Evolutionary conservation across 345 rosid species (phyloP).

Genomic region (Acer campestre): DNA sequence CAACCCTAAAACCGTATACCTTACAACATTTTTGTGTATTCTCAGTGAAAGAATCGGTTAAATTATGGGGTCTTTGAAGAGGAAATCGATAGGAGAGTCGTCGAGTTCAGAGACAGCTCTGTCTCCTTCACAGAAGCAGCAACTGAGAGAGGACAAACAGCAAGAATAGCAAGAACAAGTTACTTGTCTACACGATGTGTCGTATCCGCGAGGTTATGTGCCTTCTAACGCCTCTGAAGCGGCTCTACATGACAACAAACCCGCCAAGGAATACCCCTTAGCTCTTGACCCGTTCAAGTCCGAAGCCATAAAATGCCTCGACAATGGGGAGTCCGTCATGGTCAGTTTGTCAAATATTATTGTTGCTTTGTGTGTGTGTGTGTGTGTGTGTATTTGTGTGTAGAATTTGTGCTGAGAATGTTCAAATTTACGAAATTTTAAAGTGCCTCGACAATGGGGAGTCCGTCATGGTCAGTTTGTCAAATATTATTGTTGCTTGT

Average conservation of each 20-base stretch:
- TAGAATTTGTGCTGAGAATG: too few relatives aligned
- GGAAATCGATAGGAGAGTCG: constrained; percentile 12
- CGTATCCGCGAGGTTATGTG: constrained; percentile 15
- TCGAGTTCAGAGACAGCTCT: neutral
- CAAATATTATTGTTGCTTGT: neutral
- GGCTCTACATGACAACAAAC: constrained; percentile 35
- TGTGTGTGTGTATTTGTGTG: neutral
- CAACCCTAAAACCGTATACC: too few relatives aligned
- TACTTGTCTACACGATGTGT: constrained; percentile 21
- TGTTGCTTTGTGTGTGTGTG: too few relatives aligned
- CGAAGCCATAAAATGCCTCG: constrained; percentile 92
- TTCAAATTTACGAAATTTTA: too few relatives aligned
- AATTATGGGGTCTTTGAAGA: constrained; percentile 11
- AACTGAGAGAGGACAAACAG: neutral
- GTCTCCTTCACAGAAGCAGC: constrained; percentile 5
- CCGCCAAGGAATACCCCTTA: constrained; percentile 91
- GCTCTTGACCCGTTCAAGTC: constrained; percentile 93
- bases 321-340: constrained; percentile 88
- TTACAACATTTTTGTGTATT: neutral
- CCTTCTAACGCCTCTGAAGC: neutral
- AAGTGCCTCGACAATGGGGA: constrained; percentile 84
- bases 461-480: constrained; percentile 75
- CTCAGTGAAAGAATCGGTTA: neutral
- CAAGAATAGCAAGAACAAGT: neutral
- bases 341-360: constrained; percentile 32